Percentiles rank a stretch among this genome's conserved stretches.
phyloP scores from a whole-genome alignment of 164 flowering plant species.

The Sedum album region DNA sequence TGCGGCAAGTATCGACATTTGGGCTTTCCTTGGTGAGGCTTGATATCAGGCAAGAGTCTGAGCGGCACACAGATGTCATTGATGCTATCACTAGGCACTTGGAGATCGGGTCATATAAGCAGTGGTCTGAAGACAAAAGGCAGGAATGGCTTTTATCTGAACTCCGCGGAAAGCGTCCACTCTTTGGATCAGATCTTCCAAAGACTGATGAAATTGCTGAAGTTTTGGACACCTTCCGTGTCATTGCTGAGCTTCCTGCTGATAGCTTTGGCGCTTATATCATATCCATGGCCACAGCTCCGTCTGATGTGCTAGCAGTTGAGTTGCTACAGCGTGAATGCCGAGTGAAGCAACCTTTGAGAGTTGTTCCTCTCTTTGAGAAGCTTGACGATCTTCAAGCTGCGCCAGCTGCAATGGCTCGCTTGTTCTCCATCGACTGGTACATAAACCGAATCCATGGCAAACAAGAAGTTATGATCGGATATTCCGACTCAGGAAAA shows the following conservation, averaged over 20 bases:
- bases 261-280: slow-evolving; percentile 96
- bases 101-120: slow-evolving; percentile 85
- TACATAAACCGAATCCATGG: slow-evolving; percentile 77
- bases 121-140: slow-evolving; percentile 79
- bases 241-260: slow-evolving; percentile 65
- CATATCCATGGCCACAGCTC: slow-evolving; percentile 96
- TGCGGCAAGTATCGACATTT: background rate
- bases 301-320: slow-evolving; percentile 94
- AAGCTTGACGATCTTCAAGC: slow-evolving; percentile 91
- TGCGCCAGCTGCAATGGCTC: slow-evolving; percentile 88
- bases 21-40: slow-evolving; percentile 82
- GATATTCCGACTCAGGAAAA: slow-evolving; percentile 79
- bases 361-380: slow-evolving; percentile 95
- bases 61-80: slow-evolving; percentile 90
- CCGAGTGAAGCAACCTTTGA: slow-evolving; percentile 68
- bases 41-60: slow-evolving; percentile 97
- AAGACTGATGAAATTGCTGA: slow-evolving; percentile 91
- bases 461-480: slow-evolving; percentile 51
- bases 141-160: slow-evolving; percentile 55
- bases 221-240: slow-evolving; percentile 38
- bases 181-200: slow-evolving; percentile 94
- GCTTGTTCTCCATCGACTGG: slow-evolving; percentile 93
- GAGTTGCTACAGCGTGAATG: slow-evolving; percentile 95
- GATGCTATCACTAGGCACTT: slow-evolving; percentile 90
- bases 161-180: slow-evolving; percentile 71